phyloP scores from a whole-genome alignment of 139 green algal species.

The Microglena sp. region DNA sequence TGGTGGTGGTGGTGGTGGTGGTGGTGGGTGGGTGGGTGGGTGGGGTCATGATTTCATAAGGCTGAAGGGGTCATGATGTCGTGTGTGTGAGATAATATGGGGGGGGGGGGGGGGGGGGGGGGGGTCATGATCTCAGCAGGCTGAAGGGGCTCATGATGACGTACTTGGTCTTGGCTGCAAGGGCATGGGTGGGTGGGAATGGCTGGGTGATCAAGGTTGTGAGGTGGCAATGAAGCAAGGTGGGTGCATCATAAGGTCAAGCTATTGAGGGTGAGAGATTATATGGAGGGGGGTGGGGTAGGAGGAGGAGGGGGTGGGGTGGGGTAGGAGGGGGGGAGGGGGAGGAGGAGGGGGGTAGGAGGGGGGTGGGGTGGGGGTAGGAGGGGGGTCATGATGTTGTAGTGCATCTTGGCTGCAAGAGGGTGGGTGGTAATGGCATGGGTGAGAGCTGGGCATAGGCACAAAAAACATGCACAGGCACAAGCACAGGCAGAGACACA shows the following conservation, averaged over 20 bases:
- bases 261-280: neutral
- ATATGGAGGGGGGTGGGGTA: neutral
- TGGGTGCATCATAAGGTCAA: neutral
- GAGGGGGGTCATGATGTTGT: too few relatives aligned
- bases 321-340: neutral
- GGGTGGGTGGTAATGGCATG: neutral
- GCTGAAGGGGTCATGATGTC: too few relatives aligned
- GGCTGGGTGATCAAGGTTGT: too few relatives aligned
- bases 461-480: neutral
- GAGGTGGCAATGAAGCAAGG: too few relatives aligned
- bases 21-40: too few relatives aligned
- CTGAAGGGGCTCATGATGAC: slow-evolving; percentile 24
- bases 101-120: too few relatives aligned
- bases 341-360: neutral
- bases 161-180: slow-evolving; percentile 8
- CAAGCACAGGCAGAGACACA: neutral
- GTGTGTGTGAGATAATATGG: too few relatives aligned
- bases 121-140: neutral
- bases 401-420: too few relatives aligned
- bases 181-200: neutral
- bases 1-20: neutral
- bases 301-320: neutral
- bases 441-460: neutral
- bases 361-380: too few relatives aligned
- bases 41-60: too few relatives aligned